Base-by-base conservation (phyloP, 495 filamentous ascomycete species). In the Jackrogersella minutella region DNA sequence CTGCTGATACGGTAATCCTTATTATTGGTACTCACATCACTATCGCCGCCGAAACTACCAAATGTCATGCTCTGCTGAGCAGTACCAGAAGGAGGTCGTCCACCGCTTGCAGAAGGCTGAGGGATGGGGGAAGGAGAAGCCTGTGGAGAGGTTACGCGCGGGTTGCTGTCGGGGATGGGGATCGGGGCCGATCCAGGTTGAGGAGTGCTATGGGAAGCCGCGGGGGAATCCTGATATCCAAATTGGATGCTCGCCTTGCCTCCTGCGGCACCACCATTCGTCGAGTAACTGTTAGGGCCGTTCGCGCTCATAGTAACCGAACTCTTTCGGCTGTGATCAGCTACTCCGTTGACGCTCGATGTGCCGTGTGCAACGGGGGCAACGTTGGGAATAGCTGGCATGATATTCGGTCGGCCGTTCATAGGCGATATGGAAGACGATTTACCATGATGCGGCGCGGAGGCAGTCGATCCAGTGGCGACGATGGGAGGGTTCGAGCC, bases 121-220 rank as follows among this genome's bases (percentile, higher is more conserved):
- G 93, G 93, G 53, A 97, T 97, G 5, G 93, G 93, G 17, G 90
- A 92, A 2, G 93, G 93, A 11, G 93, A 97, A 24, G 85, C 84
- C 58, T 88, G 86, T 5, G 91, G 91, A 39, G 89, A 91, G 21
- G 85, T 85, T 26, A 91, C 80, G 64, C 89, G 84, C 30, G 85
- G 87, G 73, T 90, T 88, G 75, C 80, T 69, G 79, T 36, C 74
- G 10, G 89, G 88, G 56, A 90, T 86, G 17, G 91, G 85, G 66
- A 90, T 85, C 17, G 93, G 84, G 50, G 81, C 85, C 24, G 87
- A 82, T 28, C 81, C 77, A 44, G 80, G 76, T 58, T 84, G 82
- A 11, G 85, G 87, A 16, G 81, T 80, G 73, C 82, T 86, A 68
- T 90, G 81, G 17, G 85, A 82, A 68, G 86, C 79, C 56, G 87